Percentiles rank a stretch among this genome's conserved stretches.
These are phyloP conservation scores for Globisporangium cystogenes DNA, from an alignment of 352 stramenopile genomes.

Conservation along the genomic window DNA sequence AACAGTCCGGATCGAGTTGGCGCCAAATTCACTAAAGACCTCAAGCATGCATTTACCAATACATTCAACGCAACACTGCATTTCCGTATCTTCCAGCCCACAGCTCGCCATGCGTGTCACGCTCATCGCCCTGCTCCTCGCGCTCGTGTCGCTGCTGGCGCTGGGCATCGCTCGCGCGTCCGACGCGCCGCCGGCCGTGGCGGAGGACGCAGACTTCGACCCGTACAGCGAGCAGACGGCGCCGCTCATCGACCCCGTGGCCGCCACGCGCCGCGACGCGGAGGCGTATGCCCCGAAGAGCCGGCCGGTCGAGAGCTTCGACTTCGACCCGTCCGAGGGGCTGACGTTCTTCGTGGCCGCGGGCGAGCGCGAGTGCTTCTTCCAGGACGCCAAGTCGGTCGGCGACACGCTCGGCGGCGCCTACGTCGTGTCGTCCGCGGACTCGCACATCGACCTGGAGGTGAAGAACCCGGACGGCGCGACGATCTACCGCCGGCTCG, in stretches of 20 bases:
- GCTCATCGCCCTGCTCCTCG: too few relatives aligned
- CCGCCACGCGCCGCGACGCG: neutral
- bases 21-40: neutral
- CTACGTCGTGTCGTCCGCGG: conserved; percentile 66
- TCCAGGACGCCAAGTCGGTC: conserved; percentile 63
- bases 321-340: conserved; percentile 80
- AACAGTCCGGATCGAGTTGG: neutral
- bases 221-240: conserved; percentile 33
- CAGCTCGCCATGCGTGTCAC: too few relatives aligned
- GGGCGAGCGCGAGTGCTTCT: conserved; percentile 51
- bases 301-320: conserved; percentile 53
- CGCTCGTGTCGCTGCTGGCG: too few relatives aligned
- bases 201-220: conserved; percentile 52
- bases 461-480: conserved; percentile 62
- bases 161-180: too few relatives aligned
- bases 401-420: conserved; percentile 57
- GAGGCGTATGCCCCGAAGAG: conserved; percentile 30
- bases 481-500: conserved; percentile 47
- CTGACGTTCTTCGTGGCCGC: conserved; percentile 67
- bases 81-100: too few relatives aligned
- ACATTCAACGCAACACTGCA: too few relatives aligned
- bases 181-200: conserved; percentile 8
- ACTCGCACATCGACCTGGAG: conserved; percentile 69
- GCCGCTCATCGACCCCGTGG: conserved; percentile 11
- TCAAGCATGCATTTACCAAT: too few relatives aligned